These are phyloP conservation scores for Cyberlindnera suaveolens DNA, from an alignment of 805 yeast genomes.

Conservation along the genomic window DNA sequence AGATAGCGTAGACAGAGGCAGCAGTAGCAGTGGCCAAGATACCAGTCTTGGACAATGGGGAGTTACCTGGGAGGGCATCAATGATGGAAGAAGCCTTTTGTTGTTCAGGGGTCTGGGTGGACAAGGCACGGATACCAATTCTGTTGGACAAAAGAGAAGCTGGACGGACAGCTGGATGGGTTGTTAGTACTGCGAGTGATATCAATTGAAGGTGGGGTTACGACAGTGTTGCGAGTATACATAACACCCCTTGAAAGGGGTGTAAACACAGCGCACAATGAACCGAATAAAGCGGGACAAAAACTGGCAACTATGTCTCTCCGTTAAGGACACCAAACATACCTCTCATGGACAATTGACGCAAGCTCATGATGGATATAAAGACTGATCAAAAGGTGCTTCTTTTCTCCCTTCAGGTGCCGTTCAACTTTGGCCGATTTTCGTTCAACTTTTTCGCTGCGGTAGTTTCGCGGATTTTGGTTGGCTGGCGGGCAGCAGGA, in stretches of 20 bases:
- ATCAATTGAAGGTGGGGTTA: not conserved
- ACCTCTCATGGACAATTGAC: slow-evolving; percentile 26
- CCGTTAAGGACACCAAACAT: slow-evolving; percentile 6
- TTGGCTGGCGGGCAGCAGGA: slow-evolving; percentile 2
- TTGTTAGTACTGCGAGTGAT: not conserved
- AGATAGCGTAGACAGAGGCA: slow-evolving; percentile 88
- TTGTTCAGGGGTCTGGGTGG: slow-evolving; percentile 68
- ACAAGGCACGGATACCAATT: slow-evolving; percentile 58
- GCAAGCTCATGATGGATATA: slow-evolving; percentile 9
- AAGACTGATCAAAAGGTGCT: not conserved
- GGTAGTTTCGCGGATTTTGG: slow-evolving; percentile 1
- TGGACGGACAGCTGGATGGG: slow-evolving; percentile 18
- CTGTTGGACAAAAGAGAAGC: slow-evolving; percentile 22
- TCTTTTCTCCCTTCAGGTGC: not conserved
- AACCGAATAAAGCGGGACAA: not conserved
- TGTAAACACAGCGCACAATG: not conserved
- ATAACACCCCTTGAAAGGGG: not conserved
- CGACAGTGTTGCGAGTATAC: not conserved
- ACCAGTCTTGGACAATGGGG: slow-evolving; percentile 85
- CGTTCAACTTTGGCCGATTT: not conserved
- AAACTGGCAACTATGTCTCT: too few species aligned
- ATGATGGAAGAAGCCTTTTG: slow-evolving; percentile 88
- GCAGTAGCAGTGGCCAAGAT: slow-evolving; percentile 92
- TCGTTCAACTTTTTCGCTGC: not conserved
- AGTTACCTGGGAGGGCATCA: slow-evolving; percentile 91